Evolutionary conservation across 208 protist genomes (phyloP).

Genomic region (Angomonas deanei): DNA sequence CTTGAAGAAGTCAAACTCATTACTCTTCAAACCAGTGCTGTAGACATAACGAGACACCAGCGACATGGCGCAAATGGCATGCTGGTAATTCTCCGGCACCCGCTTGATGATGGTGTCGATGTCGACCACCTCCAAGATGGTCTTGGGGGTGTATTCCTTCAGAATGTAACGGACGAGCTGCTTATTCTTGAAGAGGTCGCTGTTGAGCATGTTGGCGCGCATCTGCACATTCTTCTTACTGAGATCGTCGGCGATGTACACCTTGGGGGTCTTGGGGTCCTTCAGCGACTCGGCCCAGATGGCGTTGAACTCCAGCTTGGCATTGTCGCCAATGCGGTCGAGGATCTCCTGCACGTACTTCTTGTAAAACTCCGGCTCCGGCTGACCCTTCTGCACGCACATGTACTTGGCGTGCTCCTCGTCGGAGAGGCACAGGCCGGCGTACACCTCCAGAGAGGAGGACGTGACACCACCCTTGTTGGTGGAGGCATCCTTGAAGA

Average conservation of each 20-base stretch:
- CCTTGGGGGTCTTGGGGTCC: conserved; percentile 47
- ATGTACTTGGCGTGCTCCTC: conserved; percentile 89
- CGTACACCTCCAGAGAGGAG: conserved; percentile 95
- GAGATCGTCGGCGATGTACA: conserved; percentile 77
- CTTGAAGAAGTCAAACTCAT: conserved; percentile 89
- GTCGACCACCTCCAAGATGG: conserved; percentile 71
- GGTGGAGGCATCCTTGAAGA: conserved; percentile 91
- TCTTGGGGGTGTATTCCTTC: conserved; percentile 65
- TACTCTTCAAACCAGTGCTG: conserved; percentile 62
- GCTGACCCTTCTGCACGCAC: conserved; percentile 54
- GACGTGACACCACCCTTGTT: conserved; percentile 98
- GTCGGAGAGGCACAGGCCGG: conserved; percentile 91
- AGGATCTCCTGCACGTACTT: conserved; percentile 89
- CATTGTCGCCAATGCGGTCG: conserved; percentile 81
- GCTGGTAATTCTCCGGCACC: conserved; percentile 90
- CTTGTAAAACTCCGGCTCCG: conserved; percentile 89
- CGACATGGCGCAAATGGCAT: conserved; percentile 92
- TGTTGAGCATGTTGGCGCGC: conserved; percentile 66
- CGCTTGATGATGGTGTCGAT: conserved; percentile 83
- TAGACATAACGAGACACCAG: conserved; percentile 93
- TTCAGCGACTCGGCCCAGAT: conserved; percentile 81
- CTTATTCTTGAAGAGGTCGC: conserved; percentile 80
- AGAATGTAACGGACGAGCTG: conserved; percentile 72
- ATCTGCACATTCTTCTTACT: conserved; percentile 90
- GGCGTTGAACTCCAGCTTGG: conserved; percentile 85